Base-by-base conservation (phyloP, 1,139 yeast species). In the Kurtzmaniella quercitrusa region DNA sequence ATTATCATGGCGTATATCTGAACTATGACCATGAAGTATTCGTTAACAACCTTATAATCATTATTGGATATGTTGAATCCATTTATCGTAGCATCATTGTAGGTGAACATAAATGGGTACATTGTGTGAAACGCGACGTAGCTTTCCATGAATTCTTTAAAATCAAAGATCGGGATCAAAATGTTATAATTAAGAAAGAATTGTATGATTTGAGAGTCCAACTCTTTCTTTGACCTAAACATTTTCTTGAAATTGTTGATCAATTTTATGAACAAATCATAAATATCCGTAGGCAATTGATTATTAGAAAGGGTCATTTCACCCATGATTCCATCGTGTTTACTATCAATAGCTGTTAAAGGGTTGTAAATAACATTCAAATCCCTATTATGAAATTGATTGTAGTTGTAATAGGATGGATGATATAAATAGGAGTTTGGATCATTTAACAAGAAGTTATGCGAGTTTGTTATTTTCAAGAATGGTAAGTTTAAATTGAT, bases 161-260 rank as follows among this genome's bases (percentile, higher is more conserved):
- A 80, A 53, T 80, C 84, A 47, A 81, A 71, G n/a, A 81, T 76
- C 9, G 86, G 86, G 22, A 81, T 71, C 47, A 80, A 68, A 17
- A 73, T 68, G 56, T 81, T 81, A 54, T 78, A 74, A 50, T 78
- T 75, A 43, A 78, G 65, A 52, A 81, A 81, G 53, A 68, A 81
- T 41, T 77, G 72, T 48, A 68, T 63, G 30, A 81, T 68, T 43
- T 78, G 74, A 43, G 71, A 66, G 51, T 81, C 86, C 47, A 80
- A 55, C 45, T 75, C 78, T 41, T 65, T 66, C 46, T 71, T 73
- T 37, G 61, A 59, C 36, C 60, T 59, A 53, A 76, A 74, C 3
- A 74, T 50, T 40, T 68, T 66, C 49, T 76, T 74, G 53, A 73
- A 71, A 49, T 71, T 72, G 52, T 71, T 71, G 47, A 73, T 68